Evolutionary conservation across 225 moss, liverwort and hornwort genomes (phyloP).

Genomic region (Lunularia cruciata): DNA sequence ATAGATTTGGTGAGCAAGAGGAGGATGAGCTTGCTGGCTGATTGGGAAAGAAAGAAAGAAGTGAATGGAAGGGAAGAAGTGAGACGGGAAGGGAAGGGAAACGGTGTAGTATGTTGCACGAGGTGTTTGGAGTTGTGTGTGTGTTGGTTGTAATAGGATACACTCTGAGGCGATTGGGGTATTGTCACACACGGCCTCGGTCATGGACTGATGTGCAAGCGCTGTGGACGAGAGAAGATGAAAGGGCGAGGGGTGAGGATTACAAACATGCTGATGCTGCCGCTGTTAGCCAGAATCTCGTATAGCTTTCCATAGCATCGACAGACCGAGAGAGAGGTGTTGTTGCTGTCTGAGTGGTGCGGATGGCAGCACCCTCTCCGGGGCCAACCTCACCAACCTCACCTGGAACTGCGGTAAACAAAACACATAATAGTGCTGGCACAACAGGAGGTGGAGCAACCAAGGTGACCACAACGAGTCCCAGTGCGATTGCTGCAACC

Average conservation of each 20-base stretch:
- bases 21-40: not conserved
- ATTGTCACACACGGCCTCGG: not conserved
- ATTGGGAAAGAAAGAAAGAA: not conserved
- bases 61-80: not conserved
- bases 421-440: constrained; percentile 14
- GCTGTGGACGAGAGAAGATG: not conserved
- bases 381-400: constrained; percentile 34
- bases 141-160: constrained; percentile 1
- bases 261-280: too few relatives aligned
- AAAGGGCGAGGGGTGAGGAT: not conserved
- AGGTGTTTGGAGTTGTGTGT: not conserved
- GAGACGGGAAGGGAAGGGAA: not conserved
- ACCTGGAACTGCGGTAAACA: constrained; percentile 13
- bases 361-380: constrained; percentile 50
- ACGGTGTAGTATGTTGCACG: constrained; percentile 15
- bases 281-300: not conserved
- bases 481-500: not conserved
- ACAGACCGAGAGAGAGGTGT: not conserved
- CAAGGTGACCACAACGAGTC: not conserved
- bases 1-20: too few relatives aligned
- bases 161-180: not conserved
- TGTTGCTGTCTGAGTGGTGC: constrained; percentile 31
- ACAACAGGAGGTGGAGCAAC: not conserved
- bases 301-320: not conserved
- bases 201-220: not conserved